Conservation (phyloP, 768 basidiomycete genomes). For the Auricularia heimuer region DNA sequence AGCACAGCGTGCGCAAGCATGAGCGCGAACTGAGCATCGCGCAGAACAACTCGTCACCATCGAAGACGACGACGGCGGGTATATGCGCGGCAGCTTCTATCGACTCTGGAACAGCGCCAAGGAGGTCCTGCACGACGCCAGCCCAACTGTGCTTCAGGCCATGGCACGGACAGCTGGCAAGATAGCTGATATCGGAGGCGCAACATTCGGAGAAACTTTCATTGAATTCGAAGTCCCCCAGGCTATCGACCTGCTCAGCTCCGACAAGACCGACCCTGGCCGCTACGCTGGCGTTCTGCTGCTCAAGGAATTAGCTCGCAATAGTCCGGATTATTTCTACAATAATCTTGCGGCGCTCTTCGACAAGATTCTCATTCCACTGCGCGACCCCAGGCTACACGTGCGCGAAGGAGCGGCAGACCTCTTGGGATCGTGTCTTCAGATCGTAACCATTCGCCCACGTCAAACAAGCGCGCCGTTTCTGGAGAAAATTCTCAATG, state of each 20-base stretch:
- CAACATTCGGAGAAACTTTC: conserved; percentile 77
- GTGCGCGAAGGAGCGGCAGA: conserved; percentile 91
- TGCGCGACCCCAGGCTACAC: conserved; percentile 78
- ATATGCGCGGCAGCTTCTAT: conserved; percentile 63
- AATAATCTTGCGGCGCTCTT: conserved; percentile 81
- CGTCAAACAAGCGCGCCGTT: conserved; percentile 52
- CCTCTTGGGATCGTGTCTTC: conserved; percentile 83
- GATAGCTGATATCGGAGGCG: conserved; percentile 76
- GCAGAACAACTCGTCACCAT: conserved; percentile 66
- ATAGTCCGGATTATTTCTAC: conserved; percentile 81
- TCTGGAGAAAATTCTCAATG: conserved; percentile 74
- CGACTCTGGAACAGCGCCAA: conserved; percentile 91
- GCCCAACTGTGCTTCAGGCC: conserved; percentile 88
- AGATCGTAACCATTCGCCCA: conserved; percentile 72
- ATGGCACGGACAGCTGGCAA: conserved; percentile 88
- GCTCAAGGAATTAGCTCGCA: conserved; percentile 83
- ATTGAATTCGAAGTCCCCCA: conserved; percentile 84
- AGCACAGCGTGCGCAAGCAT: conserved; percentile 12
- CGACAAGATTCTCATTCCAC: conserved; percentile 83
- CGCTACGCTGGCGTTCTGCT: conserved; percentile 92
- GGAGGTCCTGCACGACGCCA: conserved; percentile 80
- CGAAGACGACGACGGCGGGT: conserved; percentile 71
- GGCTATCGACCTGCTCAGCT: conserved; percentile 69
- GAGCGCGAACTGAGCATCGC: conserved; percentile 11
- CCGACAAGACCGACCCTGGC: conserved; percentile 62